Conservation (phyloP, 495 filamentous ascomycete species). For the Immersiella caudata region DNA sequence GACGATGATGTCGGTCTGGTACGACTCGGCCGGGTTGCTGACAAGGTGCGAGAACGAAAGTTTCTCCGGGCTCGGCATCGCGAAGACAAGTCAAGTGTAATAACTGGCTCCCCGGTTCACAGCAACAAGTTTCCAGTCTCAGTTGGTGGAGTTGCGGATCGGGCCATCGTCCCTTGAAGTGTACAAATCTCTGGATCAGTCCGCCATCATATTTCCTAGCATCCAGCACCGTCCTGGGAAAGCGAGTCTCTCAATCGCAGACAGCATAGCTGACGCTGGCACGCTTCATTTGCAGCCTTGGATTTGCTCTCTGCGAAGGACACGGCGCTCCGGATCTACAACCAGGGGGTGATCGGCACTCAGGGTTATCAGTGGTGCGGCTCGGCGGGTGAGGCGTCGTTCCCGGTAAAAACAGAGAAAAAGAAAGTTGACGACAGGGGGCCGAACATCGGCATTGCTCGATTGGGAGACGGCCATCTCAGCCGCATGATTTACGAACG, state of each 20-base stretch:
- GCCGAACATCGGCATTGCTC: background rate
- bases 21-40: constrained; percentile 25
- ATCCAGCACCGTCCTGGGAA: background rate
- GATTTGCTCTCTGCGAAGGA: constrained; percentile 3
- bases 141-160: background rate
- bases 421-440: constrained; percentile 1
- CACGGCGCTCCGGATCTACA: constrained; percentile 1
- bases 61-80: constrained; percentile 3
- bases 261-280: background rate
- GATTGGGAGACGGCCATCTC: background rate
- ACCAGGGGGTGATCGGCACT: background rate
- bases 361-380: constrained; percentile 5
- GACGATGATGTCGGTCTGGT: constrained; percentile 32
- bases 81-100: background rate
- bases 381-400: background rate
- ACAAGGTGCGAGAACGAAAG: constrained; percentile 12
- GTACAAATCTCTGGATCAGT: background rate
- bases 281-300: background rate
- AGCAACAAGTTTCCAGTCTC: background rate
- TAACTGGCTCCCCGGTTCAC: background rate
- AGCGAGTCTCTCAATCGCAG: background rate
- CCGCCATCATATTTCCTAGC: background rate
- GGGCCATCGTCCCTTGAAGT: background rate
- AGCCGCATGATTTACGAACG: constrained; percentile 13
- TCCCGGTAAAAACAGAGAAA: background rate